Percentiles rank a stretch among this genome's conserved stretches.
phyloP scores from a whole-genome alignment of 1,139 yeast genomes.

The Groenewaldozyma sp. region DNA sequence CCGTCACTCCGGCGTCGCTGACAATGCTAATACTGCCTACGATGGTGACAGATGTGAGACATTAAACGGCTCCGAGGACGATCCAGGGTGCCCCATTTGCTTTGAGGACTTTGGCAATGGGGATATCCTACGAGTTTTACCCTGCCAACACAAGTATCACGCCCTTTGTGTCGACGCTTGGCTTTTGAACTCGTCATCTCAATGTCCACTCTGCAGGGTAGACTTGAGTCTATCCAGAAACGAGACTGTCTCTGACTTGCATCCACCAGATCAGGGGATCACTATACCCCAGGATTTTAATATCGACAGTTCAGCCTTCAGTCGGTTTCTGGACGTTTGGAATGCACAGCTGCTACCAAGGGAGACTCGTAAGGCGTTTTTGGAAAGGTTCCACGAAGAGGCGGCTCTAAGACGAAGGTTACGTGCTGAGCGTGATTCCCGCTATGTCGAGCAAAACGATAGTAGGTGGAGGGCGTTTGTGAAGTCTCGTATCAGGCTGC shows the following conservation, averaged over 20 bases:
- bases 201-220: constrained; percentile 77
- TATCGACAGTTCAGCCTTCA: constrained; percentile 23
- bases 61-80: constrained; percentile 39
- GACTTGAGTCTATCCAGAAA: constrained; percentile 33
- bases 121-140: constrained; percentile 52
- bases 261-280: constrained; percentile 16
- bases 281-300: constrained; percentile 22
- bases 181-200: constrained; percentile 63
- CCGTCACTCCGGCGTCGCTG: not conserved
- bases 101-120: constrained; percentile 50
- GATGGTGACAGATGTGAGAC: constrained; percentile 1
- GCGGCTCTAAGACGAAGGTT: constrained; percentile 24
- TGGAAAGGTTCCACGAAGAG: constrained; percentile 26
- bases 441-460: constrained; percentile 17
- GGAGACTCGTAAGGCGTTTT: constrained; percentile 25
- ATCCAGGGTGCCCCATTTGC: constrained; percentile 73
- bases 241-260: constrained; percentile 19
- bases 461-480: constrained; percentile 21
- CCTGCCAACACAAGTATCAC: constrained; percentile 80
- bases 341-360: constrained; percentile 29
- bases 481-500: constrained; percentile 16
- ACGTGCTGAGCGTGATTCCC: constrained; percentile 10
- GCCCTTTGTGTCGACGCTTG: constrained; percentile 76
- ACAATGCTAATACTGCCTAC: not conserved
- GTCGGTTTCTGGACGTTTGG: constrained; percentile 28